Evolutionary conservation across 176 grass and related monocot genomes (phyloP).

Genomic region (Stipa capillata): DNA sequence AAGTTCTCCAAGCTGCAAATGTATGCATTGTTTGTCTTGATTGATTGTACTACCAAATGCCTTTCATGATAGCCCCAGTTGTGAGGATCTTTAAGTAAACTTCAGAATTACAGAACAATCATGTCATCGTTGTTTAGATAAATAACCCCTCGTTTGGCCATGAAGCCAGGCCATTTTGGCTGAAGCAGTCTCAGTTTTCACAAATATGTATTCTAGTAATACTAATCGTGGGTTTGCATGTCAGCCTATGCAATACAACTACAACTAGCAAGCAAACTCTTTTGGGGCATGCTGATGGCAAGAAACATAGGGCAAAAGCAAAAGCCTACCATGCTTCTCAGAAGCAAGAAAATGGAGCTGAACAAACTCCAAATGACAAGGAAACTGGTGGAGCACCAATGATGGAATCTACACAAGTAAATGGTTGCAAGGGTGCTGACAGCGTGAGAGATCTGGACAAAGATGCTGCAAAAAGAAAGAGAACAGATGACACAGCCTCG

Average conservation of each 20-base stretch:
- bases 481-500: constrained; percentile 22
- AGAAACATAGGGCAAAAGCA: constrained; percentile 94
- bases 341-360: constrained; percentile 39
- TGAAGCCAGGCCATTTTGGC: neutral
- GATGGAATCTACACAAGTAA: constrained; percentile 24
- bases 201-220: neutral
- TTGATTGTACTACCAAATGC: neutral
- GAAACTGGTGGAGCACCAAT: constrained; percentile 18
- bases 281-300: constrained; percentile 79
- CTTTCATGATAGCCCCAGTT: neutral
- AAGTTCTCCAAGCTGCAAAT: neutral
- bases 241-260: constrained; percentile 87
- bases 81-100: neutral
- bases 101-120: neutral
- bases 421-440: constrained; percentile 21
- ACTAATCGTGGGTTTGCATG: constrained; percentile 8
- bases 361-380: constrained; percentile 33
- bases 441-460: neutral
- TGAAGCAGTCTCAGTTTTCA: neutral
- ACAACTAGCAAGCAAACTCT: constrained; percentile 90
- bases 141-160: neutral
- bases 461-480: constrained; percentile 66
- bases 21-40: neutral
- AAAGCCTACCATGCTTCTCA: constrained; percentile 81
- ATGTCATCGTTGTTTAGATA: neutral